Conservation (phyloP, 2,329 filamentous ascomycete species). For the Beauveria australis region DNA sequence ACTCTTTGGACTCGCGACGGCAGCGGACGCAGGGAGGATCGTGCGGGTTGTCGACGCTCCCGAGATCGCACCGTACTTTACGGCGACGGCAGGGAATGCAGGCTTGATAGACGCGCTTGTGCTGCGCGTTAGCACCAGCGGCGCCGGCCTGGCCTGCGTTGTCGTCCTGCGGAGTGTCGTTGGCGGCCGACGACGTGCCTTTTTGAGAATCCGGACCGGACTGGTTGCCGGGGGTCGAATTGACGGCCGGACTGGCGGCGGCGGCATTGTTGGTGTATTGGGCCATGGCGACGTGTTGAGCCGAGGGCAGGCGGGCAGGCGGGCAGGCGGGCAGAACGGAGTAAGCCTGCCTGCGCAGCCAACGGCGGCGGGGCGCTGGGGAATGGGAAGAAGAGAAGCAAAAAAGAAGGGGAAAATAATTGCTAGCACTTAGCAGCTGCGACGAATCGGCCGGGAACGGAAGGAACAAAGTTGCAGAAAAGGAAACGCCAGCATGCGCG, state of each 20-base stretch:
- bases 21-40: constrained; percentile 92
- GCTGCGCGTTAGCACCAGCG: constrained; percentile 26
- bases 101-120: constrained; percentile 56
- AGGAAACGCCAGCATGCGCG: constrained; percentile 1
- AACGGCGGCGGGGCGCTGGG: neutral
- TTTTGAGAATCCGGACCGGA: constrained; percentile 4
- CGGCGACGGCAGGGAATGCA: constrained; percentile 54
- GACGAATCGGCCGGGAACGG: neutral
- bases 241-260: neutral
- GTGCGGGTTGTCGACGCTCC: constrained; percentile 83
- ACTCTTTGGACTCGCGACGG: constrained; percentile 89
- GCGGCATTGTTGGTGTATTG: constrained; percentile 6
- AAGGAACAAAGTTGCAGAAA: neutral
- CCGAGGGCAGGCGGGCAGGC: neutral
- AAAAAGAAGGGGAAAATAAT: neutral
- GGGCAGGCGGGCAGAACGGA: neutral
- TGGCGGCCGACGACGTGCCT: neutral
- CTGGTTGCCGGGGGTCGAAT: constrained; percentile 4
- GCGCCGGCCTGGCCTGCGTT: constrained; percentile 13
- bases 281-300: constrained; percentile 7
- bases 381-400: neutral
- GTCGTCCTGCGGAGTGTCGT: constrained; percentile 11
- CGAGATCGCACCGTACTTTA: constrained; percentile 55
- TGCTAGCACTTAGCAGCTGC: neutral
- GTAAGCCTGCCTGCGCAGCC: neutral